Base-by-base conservation (phyloP, 2,329 filamentous ascomycete genomes). In the Clonostachys rosea region DNA sequence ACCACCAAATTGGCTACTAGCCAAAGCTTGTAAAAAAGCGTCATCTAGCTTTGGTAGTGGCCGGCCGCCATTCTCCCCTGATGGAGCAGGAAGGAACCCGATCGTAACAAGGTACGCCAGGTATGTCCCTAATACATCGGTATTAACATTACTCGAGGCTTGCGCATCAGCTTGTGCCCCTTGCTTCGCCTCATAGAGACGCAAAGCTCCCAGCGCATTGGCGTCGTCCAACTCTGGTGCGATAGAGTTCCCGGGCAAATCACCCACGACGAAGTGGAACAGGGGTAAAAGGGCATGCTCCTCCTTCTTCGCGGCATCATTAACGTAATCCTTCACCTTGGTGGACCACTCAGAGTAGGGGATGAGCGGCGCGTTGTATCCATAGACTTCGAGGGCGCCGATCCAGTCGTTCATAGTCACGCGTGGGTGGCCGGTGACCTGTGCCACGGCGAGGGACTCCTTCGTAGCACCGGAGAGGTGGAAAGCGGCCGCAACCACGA, bases 401-500 rank as follows among this genome's bases (percentile, higher is more conserved):
- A 94, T 74, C 67, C 83, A 95, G 61, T 89, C 77, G 67, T 87
- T 89, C 74, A 91, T 85, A 3, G 81, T 82, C 39, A 94, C 77
- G 13, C 89, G 78, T 4, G 90, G 89, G 63, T 91, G 89, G 8
- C 80, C 81, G 2, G 89, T 95, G 45, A 95, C 83, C 54, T 95
- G 89, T 2, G 82, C 78, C 6, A 95, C 87, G 50, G 77, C 72
- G 8, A 73, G 61, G 14, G 61, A 60, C 41, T 42, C 17, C 57
- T 56, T 52, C 1, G 81, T 74, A 1, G 84, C 84, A 30, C 24
- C 24, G 24, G 24, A 30, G 24, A 30, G 24, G 60, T 85, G 77
- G 56, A 95, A 75, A 0, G 83, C 78, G 6, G 85, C 74, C 1
- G 91, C 89, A 16, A 90, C 82, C 20, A 95, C 86, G 8, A 95